Percentiles rank a stretch among this genome's conserved stretches.
Conservation (phyloP, 2,329 filamentous ascomycete genomes). For the Neoscytalidium dimidiatum region DNA sequence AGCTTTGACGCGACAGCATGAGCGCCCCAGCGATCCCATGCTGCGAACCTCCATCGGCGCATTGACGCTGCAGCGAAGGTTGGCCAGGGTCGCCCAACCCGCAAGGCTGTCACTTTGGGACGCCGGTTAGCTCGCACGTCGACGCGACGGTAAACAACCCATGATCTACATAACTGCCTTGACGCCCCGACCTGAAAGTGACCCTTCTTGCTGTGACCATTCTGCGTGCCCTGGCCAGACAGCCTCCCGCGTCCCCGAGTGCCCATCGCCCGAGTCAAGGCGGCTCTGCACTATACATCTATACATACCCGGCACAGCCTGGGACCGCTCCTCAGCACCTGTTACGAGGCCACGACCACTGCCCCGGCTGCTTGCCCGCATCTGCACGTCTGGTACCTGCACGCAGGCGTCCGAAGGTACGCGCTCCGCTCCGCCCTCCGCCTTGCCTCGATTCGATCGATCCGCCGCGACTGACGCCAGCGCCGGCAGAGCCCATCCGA, state of each 20-base stretch:
- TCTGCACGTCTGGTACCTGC: slow-evolving; percentile 19
- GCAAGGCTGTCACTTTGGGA: slow-evolving; percentile 34
- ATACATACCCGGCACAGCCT: slow-evolving; percentile 17
- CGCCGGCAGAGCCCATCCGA: slow-evolving; percentile 4
- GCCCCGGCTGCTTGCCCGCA: slow-evolving; percentile 14
- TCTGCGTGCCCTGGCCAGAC: slow-evolving; percentile 26
- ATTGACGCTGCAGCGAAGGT: slow-evolving; percentile 12
- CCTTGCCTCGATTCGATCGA: not conserved
- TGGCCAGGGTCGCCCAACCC: slow-evolving; percentile 29
- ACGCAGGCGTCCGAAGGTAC: slow-evolving; percentile 23
- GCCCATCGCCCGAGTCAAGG: slow-evolving; percentile 16
- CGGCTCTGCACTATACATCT: slow-evolving; percentile 20
- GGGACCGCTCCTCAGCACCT: slow-evolving; percentile 12
- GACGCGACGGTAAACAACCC: slow-evolving; percentile 26
- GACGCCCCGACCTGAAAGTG: slow-evolving; percentile 22
- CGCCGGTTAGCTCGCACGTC: slow-evolving; percentile 28
- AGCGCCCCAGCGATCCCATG: slow-evolving; percentile 32
- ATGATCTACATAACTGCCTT: slow-evolving; percentile 35
- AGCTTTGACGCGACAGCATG: slow-evolving; percentile 30
- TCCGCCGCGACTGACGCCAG: slow-evolving; percentile 11
- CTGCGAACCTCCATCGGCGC: slow-evolving; percentile 22
- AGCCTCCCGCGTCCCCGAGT: slow-evolving; percentile 16
- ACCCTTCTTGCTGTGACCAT: slow-evolving; percentile 20
- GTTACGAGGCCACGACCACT: slow-evolving; percentile 14
- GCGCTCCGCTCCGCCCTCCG: slow-evolving; percentile 21